Base-by-base conservation (phyloP, 257 asterid species). In the Jacaranda copaia region DNA sequence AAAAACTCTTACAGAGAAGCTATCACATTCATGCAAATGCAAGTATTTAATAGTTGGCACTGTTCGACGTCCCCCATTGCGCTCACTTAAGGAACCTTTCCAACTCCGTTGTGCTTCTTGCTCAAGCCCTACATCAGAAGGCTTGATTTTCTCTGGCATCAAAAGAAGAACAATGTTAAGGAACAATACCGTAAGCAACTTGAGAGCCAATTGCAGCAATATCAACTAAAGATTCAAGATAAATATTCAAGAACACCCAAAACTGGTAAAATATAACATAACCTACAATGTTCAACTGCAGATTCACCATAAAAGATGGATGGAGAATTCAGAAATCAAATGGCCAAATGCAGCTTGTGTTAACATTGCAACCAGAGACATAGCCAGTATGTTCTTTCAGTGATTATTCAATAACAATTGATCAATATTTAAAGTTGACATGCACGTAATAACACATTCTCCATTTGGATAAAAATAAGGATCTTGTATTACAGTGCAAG, bases 121-220 rank as follows among this genome's bases (percentile, higher is more conserved):
- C 87, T 96, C 97, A 45, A 96, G 99, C 81, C 98, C 99, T 16
- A 96, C 97, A 84, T 96, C 99, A 78, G 97, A 90, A 77, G 99
- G 98, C 89, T 96, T 96, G 84, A 96, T 91, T 90, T 96, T 96
- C 73, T 89, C 99, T 96, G 96, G 43, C 76, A 75, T 16, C 72
- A 79, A 83, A 79, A 60, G 75, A 80, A 51, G 71, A 60, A 16
- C 14, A 38, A 63, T 60, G 81, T 81, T 59, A 85, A 55, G 32
- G 61, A 68, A 45, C 70, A 25, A 25, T 2, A 25, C 32, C 2
- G 32, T 25, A 25, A 25, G 65, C 39, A 71, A 13, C 48, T 73
- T 39, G 25, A 48, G 51, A 46, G 74, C 40, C 16, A 25, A 38
- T 42, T 25, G 52, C 68, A 70, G 73, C 77, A 80, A 81, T 73